Evolutionary conservation across 108 stramenopile genomes (phyloP), one percentile per base, ranked within the genome.

Genomic region (Pseudonitzschia multiseries): DNA sequence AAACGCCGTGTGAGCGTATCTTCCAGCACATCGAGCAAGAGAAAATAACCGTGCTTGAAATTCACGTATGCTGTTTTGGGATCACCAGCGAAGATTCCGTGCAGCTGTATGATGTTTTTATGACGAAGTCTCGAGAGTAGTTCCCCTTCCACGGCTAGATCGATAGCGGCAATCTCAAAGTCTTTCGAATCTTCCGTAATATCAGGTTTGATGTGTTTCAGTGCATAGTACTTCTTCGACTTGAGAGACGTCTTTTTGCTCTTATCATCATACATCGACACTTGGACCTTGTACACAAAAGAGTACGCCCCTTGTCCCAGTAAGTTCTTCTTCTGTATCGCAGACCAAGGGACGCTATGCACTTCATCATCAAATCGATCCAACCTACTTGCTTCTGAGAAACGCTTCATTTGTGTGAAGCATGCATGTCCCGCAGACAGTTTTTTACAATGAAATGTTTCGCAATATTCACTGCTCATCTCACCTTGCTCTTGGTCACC

Each of bases 1-100:
- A 93, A 83, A 24, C 83, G 71, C 20, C 70, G 41, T 20, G 26
- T 68, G 2, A 91, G 81, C 4, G 83, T 91, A 20, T 81, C 82
- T 46, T 48, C 41, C 10, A 91, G 70, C 0, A 81, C 71, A 69
- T 91, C 90, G 50, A 91, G 50, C 17, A 91, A 79, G 9, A 91
- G 56, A 74, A 88, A 91, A 70, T 85, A 91, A 4, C 82, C 82
- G 29, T 68, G 56, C 22, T 72, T 64, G 21, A 68, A 65, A 33
- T 82, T 50, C 33, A 68, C 32, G 57, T 72, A 82, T 0, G 77
- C 43, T 26, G 77, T 51, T 8, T 33, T n/a, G 36, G 67, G 40
- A 41, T 74, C 54, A 13, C 65, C 71, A 14, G 42, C 67, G 18
- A 20, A 72, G 20, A 83, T 53, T 26, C 76, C 83, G 65, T 81